Conservation (phyloP, 1,139 yeast species). For the Spencermartinsiella ligniputridi region DNA sequence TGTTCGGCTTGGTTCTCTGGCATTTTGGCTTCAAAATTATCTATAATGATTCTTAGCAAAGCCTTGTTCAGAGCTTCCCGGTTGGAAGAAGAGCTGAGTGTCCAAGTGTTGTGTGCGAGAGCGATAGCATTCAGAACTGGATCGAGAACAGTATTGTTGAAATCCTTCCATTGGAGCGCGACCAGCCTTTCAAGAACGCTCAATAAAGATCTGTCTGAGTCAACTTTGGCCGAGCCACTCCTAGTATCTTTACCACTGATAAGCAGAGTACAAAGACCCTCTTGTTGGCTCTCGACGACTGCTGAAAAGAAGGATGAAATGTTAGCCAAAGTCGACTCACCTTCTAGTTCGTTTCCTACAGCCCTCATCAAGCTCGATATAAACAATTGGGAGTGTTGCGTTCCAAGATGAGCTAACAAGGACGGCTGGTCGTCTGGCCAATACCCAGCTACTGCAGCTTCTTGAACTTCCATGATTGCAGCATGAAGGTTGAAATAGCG, state of each 20-base stretch:
- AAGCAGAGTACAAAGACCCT: constrained; percentile 76
- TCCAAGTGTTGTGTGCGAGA: constrained; percentile 34
- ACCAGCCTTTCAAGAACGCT: constrained; percentile 58
- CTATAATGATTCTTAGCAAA: constrained; percentile 8
- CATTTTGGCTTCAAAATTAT: constrained; percentile 1
- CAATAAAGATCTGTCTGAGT: constrained; percentile 40
- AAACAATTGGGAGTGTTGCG: constrained; percentile 54
- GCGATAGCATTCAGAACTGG: constrained; percentile 30
- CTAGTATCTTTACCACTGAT: constrained; percentile 63
- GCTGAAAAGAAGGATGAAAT: constrained; percentile 73
- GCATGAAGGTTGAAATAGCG: constrained; percentile 46
- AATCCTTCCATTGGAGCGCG: constrained; percentile 33
- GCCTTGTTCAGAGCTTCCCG: constrained; percentile 7
- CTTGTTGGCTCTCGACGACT: constrained; percentile 67
- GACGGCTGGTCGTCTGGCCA: constrained; percentile 68
- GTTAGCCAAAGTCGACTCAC: constrained; percentile 50
- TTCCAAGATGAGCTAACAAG: constrained; percentile 73
- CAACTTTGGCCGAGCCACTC: constrained; percentile 27
- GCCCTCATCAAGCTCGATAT: constrained; percentile 57
- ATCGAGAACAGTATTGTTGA: constrained; percentile 20
- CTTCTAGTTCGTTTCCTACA: constrained; percentile 56
- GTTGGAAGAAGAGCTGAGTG: constrained; percentile 16
- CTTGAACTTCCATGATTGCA: constrained; percentile 53
- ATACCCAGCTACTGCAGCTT: constrained; percentile 55
- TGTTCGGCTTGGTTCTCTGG: background rate